Conservation (phyloP, 2,329 filamentous ascomycete genomes). For the Corinectria fuckeliana region DNA sequence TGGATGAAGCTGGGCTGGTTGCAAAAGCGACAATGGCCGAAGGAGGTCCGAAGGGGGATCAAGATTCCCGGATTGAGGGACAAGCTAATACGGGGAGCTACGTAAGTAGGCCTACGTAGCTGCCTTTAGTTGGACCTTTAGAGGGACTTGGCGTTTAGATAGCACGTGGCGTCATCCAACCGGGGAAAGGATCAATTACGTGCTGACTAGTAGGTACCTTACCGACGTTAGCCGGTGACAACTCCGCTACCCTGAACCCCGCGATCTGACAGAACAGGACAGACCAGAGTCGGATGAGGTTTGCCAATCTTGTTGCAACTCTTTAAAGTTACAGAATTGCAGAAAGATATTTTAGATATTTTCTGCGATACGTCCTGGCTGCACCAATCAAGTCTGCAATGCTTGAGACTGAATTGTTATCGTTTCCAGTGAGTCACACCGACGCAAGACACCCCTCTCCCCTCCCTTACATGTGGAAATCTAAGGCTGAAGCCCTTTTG, state of each 20-base stretch:
- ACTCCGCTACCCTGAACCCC: slow-evolving; percentile 6
- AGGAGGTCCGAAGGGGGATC: background rate
- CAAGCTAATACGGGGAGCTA: slow-evolving; percentile 26
- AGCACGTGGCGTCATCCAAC: slow-evolving; percentile 38
- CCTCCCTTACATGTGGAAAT: no score
- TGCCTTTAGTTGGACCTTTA: slow-evolving; percentile 8
- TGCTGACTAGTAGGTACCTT: slow-evolving; percentile 7
- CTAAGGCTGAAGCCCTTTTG: no score
- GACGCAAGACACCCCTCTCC: no score
- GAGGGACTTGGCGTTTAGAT: slow-evolving; percentile 28
- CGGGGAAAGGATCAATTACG: slow-evolving; percentile 5
- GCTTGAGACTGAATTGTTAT: no score
- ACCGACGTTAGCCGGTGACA: slow-evolving; percentile 31
- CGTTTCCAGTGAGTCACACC: no score
- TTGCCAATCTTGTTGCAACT: background rate
- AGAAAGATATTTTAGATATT: no score
- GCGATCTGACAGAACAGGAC: background rate
- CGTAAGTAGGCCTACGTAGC: no score
- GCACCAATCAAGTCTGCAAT: no score
- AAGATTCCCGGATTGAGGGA: slow-evolving; percentile 9
- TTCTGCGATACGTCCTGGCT: no score
- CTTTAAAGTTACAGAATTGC: background rate
- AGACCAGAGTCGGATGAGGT: background rate
- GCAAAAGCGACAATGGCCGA: slow-evolving; percentile 2
- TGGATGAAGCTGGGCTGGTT: slow-evolving; percentile 7